phyloP scores from a whole-genome alignment of 306 rosid genomes.

The Trifolium subterraneum region DNA sequence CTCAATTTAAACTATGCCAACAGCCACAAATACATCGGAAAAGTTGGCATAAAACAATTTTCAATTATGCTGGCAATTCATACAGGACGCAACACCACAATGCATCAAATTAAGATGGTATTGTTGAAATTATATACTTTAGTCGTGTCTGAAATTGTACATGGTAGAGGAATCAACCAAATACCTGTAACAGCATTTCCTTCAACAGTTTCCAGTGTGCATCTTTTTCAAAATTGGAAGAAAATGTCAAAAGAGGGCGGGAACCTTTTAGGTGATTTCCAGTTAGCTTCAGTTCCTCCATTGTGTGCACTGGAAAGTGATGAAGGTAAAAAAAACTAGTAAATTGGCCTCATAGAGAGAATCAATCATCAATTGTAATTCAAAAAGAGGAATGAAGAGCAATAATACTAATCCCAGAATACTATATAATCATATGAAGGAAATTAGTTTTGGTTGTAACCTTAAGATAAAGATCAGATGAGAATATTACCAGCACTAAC shows the following conservation, averaged over 20 bases:
- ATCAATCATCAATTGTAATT: neutral
- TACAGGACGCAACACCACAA: neutral
- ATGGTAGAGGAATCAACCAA: neutral
- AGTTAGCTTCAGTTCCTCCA: slow-evolving; percentile 93
- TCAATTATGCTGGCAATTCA: neutral
- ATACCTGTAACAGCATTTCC: slow-evolving; percentile 87
- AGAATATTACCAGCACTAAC: slow-evolving; percentile 85
- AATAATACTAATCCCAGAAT: slow-evolving; percentile 5
- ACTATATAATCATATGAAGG: neutral
- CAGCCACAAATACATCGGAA: neutral
- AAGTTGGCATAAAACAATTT: too few species aligned
- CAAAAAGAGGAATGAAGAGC: neutral
- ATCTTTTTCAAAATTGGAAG: slow-evolving; percentile 80
- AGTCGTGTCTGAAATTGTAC: neutral
- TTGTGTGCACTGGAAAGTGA: slow-evolving; percentile 77
- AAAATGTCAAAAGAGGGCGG: slow-evolving; percentile 88
- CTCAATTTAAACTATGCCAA: slow-evolving; percentile 12
- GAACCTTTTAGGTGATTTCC: slow-evolving; percentile 89
- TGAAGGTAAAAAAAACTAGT: slow-evolving; percentile 19
- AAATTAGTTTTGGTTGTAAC: neutral
- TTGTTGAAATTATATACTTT: neutral
- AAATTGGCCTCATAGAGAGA: neutral
- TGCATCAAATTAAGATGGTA: slow-evolving; percentile 27
- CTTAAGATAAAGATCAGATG: neutral
- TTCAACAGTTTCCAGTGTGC: slow-evolving; percentile 91